Evolutionary conservation across 345 rosid genomes (phyloP), one percentile per base, ranked within the genome.

Genomic region (Salix exigua): DNA sequence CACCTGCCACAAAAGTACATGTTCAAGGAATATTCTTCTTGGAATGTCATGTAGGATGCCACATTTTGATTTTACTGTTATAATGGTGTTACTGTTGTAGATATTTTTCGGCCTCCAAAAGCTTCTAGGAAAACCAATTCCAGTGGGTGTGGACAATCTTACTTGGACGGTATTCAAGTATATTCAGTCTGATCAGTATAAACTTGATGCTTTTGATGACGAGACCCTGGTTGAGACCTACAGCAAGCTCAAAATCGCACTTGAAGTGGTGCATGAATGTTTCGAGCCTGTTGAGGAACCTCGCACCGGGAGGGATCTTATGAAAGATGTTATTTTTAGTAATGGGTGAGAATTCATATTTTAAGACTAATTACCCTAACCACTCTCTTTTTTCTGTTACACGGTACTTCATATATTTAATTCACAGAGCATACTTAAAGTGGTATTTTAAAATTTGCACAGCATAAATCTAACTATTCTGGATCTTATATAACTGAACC

Each of bases 231-330:
- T 82, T 58, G 92, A 91, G 78, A 86, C 67, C 75, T 83, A 86
- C 67, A 83, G 88, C 84, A 95, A 81, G 86, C 90, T 95, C 58
- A 88, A 72, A 78, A 81, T 93, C 62, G 96, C 97, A 21, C 88
- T 90, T 65, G 86, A 78, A 21, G 90, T 93, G 76, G 87, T 95
- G 95, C 99, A 93, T 50, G 97, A 95, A 81, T 91, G 97, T 81
- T 95, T 95, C 28, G 89, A 95, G 84, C 86, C 87, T 17, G 81
- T 93, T 25, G 78, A 84, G 81, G 96, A 89, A 50, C 82, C 88
- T 83, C 71, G 17, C 76, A 85, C 83, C 18, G 71, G 80, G 48
- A 82, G 97, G 73, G 97, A 94, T 87, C 79, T 91, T 42, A 77
- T 85, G 51, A 86, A 86, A 81, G 89, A 90, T 85, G 89, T 95